Evolutionary conservation across 768 basidiomycete species (phyloP), one percentile per base, ranked within the genome.

Genomic region (Suillus clintonianus): DNA sequence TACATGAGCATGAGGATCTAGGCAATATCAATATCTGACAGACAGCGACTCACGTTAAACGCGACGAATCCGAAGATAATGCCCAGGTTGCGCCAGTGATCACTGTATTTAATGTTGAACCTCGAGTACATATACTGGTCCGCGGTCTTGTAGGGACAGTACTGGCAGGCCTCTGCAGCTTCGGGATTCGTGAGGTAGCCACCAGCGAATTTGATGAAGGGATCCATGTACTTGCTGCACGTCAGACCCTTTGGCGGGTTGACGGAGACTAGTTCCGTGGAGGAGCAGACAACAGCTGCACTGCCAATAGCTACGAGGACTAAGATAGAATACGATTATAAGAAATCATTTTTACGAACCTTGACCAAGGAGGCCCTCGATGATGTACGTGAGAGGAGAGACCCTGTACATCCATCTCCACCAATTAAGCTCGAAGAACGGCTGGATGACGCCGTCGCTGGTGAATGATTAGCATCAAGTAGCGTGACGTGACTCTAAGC

Each of bases 371-470:
- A 83, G 64, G 36, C 76, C 81, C 56, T 86, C 85, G 62, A 89
- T 79, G 30, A 88, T 74, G 67, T 89, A 87, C 2, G 83, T 83
- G 70, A 78, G 85, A 0, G 85, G 85, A 5, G 84, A 85, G 37
- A 81, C 9, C 62, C 71, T 78, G 64, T 82, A 90, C 88, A 90
- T 88, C 89, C 89, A 91, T 61, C 74, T 70, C 89, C 89, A 91
- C 85, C 88, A 89, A 11, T 85, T 84, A 2, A 91, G 82, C n/a
- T 81, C 78, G 7, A 79, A 67, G 70, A 78, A 88, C 10, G 89
- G 89, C 68, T 91, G 89, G 5, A 91, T 70, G 43, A 90, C 86
- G 64, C 89, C 89, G 65, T 89, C 81, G 70, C 51, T 53, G 32
- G 32, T 53, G 19, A 3, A 34, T 34, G 19, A 11, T 53, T 53